Evolutionary conservation across 441 rosid genomes (phyloP), one percentile per base, ranked within the genome.

Genomic region (Euphorbia schlechtendalii): DNA sequence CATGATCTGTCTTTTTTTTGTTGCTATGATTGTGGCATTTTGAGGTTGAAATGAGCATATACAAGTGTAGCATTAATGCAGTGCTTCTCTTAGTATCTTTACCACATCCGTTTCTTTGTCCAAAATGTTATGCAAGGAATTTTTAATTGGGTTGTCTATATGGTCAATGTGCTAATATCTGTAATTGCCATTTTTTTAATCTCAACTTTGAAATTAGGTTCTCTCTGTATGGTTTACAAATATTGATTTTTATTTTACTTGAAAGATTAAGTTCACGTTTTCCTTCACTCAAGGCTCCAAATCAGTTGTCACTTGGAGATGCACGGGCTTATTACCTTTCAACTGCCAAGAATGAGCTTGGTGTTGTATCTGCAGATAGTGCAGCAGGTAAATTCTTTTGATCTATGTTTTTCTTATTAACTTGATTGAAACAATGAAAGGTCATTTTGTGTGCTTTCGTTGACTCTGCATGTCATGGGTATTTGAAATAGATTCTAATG

Each of bases 281-380:
- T 34, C 79, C 83, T 87, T 81, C 73, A 83, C 75, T 20, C 28
- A 32, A 56, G 38, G 20, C 64, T 34, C 74, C 40, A 53, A 10
- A 67, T 43, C 73, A 93, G 97, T 81, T 93, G 59, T 90, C 97
- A 14, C 91, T 90, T 28, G 98, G 98, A 69, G 97, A 93, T 79
- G 85, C 96, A 63, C 88, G 93, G 61, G 95, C 98, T 59, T 88
- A 93, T 78, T 85, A 86, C 74, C 78, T 93, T 53, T 88, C 98
- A 49, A 93, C 98, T 7, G 97, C 92, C n/a, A 80, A 85, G 78
- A 90, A 93, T 67, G 95, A 93, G 64, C 84, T 88, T 20, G 97
- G 98, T 49, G 96, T 93, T 32, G 82, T 93, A 53, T 88, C 98
- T 7, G 97, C 95, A 11, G 92, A 90, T 63, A 93, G 97, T 69